Conservation (phyloP, 345 rosid species). For the Linum trigynum region DNA sequence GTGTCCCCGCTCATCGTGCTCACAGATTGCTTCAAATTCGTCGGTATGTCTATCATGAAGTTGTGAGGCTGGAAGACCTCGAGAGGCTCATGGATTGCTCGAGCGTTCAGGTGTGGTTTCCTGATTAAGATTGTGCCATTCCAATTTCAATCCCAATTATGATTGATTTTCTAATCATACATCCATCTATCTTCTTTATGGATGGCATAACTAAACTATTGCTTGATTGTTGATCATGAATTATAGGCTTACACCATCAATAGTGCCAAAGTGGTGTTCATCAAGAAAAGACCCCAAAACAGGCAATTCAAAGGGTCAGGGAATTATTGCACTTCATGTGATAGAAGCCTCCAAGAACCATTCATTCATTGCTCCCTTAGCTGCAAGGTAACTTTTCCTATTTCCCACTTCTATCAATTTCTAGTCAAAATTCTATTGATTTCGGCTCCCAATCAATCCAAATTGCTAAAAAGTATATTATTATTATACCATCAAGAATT, state of each 20-base stretch:
- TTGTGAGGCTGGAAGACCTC: constrained; percentile 58
- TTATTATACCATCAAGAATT: too few species aligned
- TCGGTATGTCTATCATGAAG: constrained; percentile 81
- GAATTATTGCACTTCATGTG: constrained; percentile 57
- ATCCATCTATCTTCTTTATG: not conserved
- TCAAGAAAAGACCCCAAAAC: constrained; percentile 67
- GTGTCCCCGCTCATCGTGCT: constrained; percentile 50
- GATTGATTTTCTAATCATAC: not conserved
- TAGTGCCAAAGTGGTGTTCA: constrained; percentile 71
- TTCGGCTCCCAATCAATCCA: too few species aligned
- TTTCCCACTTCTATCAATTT: not conserved
- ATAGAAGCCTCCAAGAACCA: constrained; percentile 60
- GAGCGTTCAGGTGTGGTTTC: constrained; percentile 52
- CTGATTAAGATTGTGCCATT: not conserved
- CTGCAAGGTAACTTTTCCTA: constrained; percentile 55
- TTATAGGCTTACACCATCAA: constrained; percentile 68
- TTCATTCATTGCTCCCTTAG: constrained; percentile 71
- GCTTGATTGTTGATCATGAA: not conserved
- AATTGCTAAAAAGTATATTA: too few species aligned
- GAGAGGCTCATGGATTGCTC: constrained; percentile 64
- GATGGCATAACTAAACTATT: not conserved
- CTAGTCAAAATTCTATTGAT: not conserved
- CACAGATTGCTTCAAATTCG: constrained; percentile 74
- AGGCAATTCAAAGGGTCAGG: constrained; percentile 60
- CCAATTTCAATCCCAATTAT: not conserved